A percentile compares a stretch with the other conserved stretches of the same genome.
Conservation (phyloP, 345 rosid genomes). For the Pseudoturritis turrita region DNA sequence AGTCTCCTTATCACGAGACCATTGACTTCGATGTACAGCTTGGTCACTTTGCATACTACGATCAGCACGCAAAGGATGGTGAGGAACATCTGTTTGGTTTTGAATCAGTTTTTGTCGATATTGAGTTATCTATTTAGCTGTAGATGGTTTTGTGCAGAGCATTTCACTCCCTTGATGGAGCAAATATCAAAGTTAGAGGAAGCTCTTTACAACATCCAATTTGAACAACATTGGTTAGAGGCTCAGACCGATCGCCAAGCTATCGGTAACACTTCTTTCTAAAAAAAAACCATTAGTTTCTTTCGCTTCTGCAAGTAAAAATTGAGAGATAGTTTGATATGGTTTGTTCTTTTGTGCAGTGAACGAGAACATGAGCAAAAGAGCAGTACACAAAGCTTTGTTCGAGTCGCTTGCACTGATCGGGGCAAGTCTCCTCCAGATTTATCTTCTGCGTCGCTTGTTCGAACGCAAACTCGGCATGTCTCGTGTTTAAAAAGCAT, state of each 20-base stretch:
- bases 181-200: slow-evolving; percentile 63
- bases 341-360: slow-evolving; percentile 31
- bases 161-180: slow-evolving; percentile 53
- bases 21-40: slow-evolving; percentile 65
- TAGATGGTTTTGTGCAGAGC: slow-evolving; percentile 41
- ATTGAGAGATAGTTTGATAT: neutral
- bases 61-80: slow-evolving; percentile 77
- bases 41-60: slow-evolving; percentile 52
- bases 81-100: neutral
- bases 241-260: slow-evolving; percentile 79
- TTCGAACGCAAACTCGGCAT: slow-evolving; percentile 64
- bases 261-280: slow-evolving; percentile 32
- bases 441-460: slow-evolving; percentile 62
- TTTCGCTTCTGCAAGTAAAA: neutral
- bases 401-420: slow-evolving; percentile 56
- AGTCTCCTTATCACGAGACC: slow-evolving; percentile 70
- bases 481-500: slow-evolving; percentile 46
- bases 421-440: slow-evolving; percentile 59
- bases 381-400: slow-evolving; percentile 67
- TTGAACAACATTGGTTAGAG: slow-evolving; percentile 77
- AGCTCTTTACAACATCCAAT: slow-evolving; percentile 67
- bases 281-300: accelerated
- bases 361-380: slow-evolving; percentile 54
- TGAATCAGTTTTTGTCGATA: neutral
- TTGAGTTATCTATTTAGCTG: slow-evolving; percentile 1